Percentiles rank a stretch among this genome's conserved stretches.
phyloP scores from a whole-genome alignment of 2,329 filamentous ascomycete genomes.

The Hypoxylon sp. region DNA sequence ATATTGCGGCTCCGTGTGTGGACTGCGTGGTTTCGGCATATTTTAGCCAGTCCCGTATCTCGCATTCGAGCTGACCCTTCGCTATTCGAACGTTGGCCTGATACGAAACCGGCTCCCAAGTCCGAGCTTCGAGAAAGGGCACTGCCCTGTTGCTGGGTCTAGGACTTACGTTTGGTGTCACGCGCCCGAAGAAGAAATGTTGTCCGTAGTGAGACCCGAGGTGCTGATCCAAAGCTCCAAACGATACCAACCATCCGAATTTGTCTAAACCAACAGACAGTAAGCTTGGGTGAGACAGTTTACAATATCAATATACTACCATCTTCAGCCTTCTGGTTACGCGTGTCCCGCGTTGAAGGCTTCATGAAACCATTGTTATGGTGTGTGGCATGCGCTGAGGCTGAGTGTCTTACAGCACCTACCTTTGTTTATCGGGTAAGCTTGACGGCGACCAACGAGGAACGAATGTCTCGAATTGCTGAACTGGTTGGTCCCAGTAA shows the following conservation, averaged over 20 bases:
- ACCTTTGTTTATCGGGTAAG: slow-evolving; percentile 16
- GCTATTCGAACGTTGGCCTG: too few species aligned
- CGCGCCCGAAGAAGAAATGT: slow-evolving; percentile 14
- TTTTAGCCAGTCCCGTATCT: slow-evolving; percentile 32
- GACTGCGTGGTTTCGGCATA: slow-evolving; percentile 30
- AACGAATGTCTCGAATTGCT: slow-evolving; percentile 13
- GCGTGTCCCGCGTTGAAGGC: slow-evolving; percentile 34
- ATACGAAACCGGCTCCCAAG: neutral
- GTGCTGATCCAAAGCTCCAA: slow-evolving; percentile 15
- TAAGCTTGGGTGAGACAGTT: slow-evolving; percentile 26
- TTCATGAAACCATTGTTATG: slow-evolving; percentile 29
- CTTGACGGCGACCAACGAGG: slow-evolving; percentile 27
- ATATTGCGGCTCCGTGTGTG: slow-evolving; percentile 39
- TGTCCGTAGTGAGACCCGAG: slow-evolving; percentile 22
- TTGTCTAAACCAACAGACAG: neutral
- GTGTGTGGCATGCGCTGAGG: slow-evolving; percentile 43
- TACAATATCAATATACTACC: slow-evolving; percentile 20
- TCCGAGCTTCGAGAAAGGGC: slow-evolving; percentile 2
- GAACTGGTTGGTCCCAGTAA: slow-evolving; percentile 35
- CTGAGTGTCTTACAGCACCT: slow-evolving; percentile 42
- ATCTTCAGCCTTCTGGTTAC: slow-evolving; percentile 39
- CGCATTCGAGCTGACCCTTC: slow-evolving; percentile 22
- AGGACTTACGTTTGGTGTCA: slow-evolving; percentile 26
- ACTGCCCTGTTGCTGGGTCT: neutral
- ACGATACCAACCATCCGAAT: slow-evolving; percentile 26